Evolutionary conservation across 805 yeast genomes (phyloP), one percentile per base, ranked within the genome.

Genomic region (Candida coleopterorum): DNA sequence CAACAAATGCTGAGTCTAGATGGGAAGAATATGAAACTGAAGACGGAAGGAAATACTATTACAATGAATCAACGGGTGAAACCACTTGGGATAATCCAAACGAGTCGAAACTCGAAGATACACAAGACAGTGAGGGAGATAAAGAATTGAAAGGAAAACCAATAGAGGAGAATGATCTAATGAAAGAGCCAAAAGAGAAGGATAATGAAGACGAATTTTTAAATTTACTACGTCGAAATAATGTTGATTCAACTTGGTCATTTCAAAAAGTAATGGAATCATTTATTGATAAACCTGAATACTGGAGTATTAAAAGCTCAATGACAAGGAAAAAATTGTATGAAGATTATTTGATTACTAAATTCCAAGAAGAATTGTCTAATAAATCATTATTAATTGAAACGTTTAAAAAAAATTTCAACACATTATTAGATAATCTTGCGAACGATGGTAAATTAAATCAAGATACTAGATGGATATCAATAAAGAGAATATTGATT

Each of bases 71-170:
- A 18, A 75, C 90, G 0, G 72, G 76, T 5, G 78, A 79, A 48
- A 80, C 93, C 14, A 78, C 81, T 0, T 89, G 96, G 96, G 84
- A 79, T 14, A 57, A 75, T n/a, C 96, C 96, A 0, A 64, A 53
- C 1, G 79, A 70, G 22, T 64, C 75, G 12, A 25, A 20, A 5
- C 33, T 34, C 23, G 40, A 40, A 17, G 44, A 29, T 5, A 25
- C 15, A 12, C 8, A 6, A 12, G 38, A 46, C 34, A 34, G 16
- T 43, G 49, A 32, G 14, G 17, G 46, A 10, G 60, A 58, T 25
- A 25, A 17, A 9, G 48, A 50, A 32, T 43, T 60, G 11, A 49
- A 49, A 15, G 34, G 37, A n/a, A 41, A 53, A 25, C 52, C 60
- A 1, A 37, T 52, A 7, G 40, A 43, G 3, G 35, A 42, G 4